These are phyloP conservation scores for Aspergillus sparsus DNA, from an alignment of 495 filamentous ascomycete species.

Conservation along the genomic window DNA sequence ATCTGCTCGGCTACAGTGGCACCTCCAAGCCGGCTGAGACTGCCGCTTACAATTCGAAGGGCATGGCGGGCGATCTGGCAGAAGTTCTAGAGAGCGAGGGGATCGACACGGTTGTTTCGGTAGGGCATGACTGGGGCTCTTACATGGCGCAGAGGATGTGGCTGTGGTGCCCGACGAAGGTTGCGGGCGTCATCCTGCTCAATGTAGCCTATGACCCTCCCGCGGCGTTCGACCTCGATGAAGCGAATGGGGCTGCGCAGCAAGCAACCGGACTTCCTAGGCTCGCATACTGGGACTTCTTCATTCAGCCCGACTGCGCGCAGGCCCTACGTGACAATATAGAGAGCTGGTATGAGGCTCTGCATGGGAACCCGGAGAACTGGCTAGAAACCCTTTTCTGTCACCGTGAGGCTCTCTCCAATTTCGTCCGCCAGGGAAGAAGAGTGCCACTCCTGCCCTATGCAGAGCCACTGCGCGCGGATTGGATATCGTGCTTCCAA, in stretches of 20 bases:
- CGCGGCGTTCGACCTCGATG: not conserved
- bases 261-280: not conserved
- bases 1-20: conserved; percentile 3
- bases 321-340: not conserved
- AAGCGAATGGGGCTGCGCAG: not conserved
- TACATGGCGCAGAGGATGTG: conserved; percentile 9
- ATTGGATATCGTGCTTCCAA: not conserved
- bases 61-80: not conserved
- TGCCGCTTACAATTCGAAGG: not conserved
- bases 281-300: conserved; percentile 6
- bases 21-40: not conserved
- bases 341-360: not conserved
- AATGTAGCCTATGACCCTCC: conserved; percentile 5
- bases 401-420: not conserved
- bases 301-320: not conserved
- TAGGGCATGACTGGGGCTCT: not conserved
- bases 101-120: not conserved
- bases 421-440: not conserved
- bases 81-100: not conserved
- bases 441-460: not conserved
- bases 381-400: conserved; percentile 7
- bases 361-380: not conserved
- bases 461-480: not conserved
- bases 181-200: not conserved
- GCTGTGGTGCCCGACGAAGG: not conserved